Evolutionary conservation across 2,329 filamentous ascomycete genomes (phyloP), one percentile per base, ranked within the genome.

Genomic region (Raffaelea ambrosiae): DNA sequence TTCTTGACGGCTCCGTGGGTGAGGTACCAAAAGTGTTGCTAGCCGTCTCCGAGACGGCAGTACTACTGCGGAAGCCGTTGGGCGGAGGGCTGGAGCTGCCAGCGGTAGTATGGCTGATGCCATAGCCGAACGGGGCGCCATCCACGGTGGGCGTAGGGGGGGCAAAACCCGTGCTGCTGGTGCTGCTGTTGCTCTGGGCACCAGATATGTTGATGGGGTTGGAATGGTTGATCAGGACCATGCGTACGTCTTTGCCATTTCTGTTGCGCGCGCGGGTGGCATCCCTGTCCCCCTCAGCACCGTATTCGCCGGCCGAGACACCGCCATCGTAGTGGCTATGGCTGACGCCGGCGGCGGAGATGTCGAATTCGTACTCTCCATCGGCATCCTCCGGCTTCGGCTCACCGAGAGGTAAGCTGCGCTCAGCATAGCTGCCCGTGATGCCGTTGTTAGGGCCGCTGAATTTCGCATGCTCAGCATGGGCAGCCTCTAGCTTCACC

Each of bases 1-100:
- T 86, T 63, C 68, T 74, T 11, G 68, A 60, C n/a, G 69, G 73
- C 40, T 69, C 60, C 1, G 50, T 38, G 16, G 35, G 18, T 8
- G 35, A n/a, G 8, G 35, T 38, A 38, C 8, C 35, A n/a, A n/a
- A 14, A 14, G 7, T 38, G 14, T 16, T 38, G 35, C 35, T 38
- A 19, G 35, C 18, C 16, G 35, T 38, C 16, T 38, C 35, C 35
- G 35, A 38, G 5, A 23, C 43, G 33, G 38, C 13, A 19, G 33
- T 49, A 29, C 48, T 40, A 4, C 18, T 22, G 19, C 45, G 46
- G 9, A 38, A 21, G 9, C 35, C 43, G 26, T 43, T 49, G 3
- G 23, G 11, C 4, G 41, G 43, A 26, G 44, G 44, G 23, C 48
- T 42, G 13, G 23, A 36, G 40, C 31, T 20, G 19, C 23, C 48